These are phyloP conservation scores for Penicillium chermesinum DNA, from an alignment of 495 filamentous ascomycete species.

Conservation along the genomic window DNA sequence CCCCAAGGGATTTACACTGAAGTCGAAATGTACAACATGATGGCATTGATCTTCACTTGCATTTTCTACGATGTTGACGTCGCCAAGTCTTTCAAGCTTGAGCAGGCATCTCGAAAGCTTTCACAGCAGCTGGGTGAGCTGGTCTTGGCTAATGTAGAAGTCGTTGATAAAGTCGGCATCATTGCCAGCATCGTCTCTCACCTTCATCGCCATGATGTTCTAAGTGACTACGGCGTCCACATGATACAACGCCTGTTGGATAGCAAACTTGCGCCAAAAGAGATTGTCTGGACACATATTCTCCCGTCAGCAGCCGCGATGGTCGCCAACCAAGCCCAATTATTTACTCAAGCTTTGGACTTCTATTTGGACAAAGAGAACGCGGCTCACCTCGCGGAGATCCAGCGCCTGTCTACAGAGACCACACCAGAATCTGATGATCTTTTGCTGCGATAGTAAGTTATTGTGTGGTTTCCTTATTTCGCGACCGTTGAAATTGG, in stretches of 20 bases:
- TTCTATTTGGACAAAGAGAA: conserved; percentile 63
- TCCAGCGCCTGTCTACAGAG: conserved; percentile 49
- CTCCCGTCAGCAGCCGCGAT: conserved; percentile 55
- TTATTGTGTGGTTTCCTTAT: conserved; percentile 6
- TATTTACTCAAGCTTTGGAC: conserved; percentile 70
- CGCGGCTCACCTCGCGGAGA: conserved; percentile 47
- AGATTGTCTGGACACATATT: conserved; percentile 69
- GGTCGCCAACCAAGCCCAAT: conserved; percentile 64
- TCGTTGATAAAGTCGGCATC: conserved; percentile 45
- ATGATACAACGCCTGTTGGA: conserved; percentile 65
- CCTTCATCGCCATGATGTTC: conserved; percentile 37
- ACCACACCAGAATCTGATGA: conserved; percentile 43
- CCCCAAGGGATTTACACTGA: conserved; percentile 53
- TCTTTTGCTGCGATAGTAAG: conserved; percentile 42
- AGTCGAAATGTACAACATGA: conserved; percentile 53
- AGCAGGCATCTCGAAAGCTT: conserved; percentile 49
- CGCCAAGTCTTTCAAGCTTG: conserved; percentile 57
- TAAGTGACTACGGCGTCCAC: conserved; percentile 61
- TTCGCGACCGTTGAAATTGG: background rate
- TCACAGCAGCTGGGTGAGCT: conserved; percentile 56
- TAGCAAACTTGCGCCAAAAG: conserved; percentile 50
- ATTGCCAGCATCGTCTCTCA: conserved; percentile 43
- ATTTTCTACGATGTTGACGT: conserved; percentile 64
- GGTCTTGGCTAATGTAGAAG: conserved; percentile 58
- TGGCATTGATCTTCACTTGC: conserved; percentile 55